phyloP scores from a whole-genome alignment of 345 rosid species.

The Hirschfeldia incana region DNA sequence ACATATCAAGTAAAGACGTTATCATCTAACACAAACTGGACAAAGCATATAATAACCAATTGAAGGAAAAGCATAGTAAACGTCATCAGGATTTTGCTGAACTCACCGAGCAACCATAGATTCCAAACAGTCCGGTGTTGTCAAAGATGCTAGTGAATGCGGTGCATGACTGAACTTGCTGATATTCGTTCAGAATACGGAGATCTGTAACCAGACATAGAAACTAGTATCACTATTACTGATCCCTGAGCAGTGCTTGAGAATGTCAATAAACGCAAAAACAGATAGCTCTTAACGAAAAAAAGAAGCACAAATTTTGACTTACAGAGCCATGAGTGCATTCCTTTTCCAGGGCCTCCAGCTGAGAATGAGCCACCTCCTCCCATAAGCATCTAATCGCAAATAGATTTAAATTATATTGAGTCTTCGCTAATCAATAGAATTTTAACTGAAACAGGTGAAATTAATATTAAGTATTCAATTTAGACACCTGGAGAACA shows the following conservation, averaged over 20 bases:
- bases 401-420: neutral
- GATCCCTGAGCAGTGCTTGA: neutral
- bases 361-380: slow-evolving; percentile 99
- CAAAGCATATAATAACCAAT: neutral
- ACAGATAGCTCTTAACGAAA: neutral
- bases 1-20: slow-evolving; percentile 7
- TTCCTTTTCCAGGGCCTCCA: slow-evolving; percentile 98
- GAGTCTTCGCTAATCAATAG: neutral
- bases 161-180: slow-evolving; percentile 63
- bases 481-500: slow-evolving; percentile 67
- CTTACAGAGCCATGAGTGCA: slow-evolving; percentile 94
- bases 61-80: neutral
- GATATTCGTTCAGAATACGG: slow-evolving; percentile 55
- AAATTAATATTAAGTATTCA: slow-evolving; percentile 2
- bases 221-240: slow-evolving; percentile 6
- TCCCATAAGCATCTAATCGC: slow-evolving; percentile 83
- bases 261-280: neutral
- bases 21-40: neutral
- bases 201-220: slow-evolving; percentile 51
- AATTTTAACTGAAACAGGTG: slow-evolving; percentile 6
- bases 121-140: slow-evolving; percentile 69
- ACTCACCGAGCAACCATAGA: slow-evolving; percentile 71
- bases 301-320: slow-evolving; percentile 10
- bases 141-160: slow-evolving; percentile 78
- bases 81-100: slow-evolving; percentile 1